Conservation (phyloP, 768 basidiomycete species). For the Mycena latifolia region DNA sequence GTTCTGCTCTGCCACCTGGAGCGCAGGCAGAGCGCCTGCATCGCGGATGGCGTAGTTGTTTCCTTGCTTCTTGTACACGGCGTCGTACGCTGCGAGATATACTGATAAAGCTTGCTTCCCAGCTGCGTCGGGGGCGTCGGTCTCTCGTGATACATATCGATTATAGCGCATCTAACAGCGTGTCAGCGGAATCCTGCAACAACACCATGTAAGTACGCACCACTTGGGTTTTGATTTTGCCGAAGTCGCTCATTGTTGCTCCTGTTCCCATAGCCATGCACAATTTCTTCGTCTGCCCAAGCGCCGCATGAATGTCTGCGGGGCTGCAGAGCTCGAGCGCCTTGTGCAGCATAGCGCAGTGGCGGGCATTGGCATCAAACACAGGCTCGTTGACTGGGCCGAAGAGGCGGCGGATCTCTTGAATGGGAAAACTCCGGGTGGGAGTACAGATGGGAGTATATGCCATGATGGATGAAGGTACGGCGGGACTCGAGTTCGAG, state of each 20-base stretch:
- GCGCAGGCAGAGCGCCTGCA: neutral
- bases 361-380: neutral
- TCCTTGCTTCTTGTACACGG: constrained; percentile 4
- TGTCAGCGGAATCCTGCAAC: neutral
- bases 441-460: constrained; percentile 1
- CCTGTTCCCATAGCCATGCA: constrained; percentile 1
- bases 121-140: constrained; percentile 1
- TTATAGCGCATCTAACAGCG: neutral
- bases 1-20: constrained; percentile 17
- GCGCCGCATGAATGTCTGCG: neutral
- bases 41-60: neutral
- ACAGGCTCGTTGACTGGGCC: neutral
- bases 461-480: constrained; percentile 2
- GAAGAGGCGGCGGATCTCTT: constrained; percentile 2
- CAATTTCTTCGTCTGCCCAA: neutral
- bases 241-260: neutral
- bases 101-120: neutral
- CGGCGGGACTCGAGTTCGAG: constrained; percentile 1
- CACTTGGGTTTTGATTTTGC: neutral
- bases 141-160: neutral
- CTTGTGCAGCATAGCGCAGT: constrained; percentile 17
- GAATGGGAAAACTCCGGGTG: neutral
- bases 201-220: constrained; percentile 4
- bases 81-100: constrained; percentile 6
- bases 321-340: constrained; percentile 4